These are phyloP conservation scores for Kuraishia hungarica DNA, from an alignment of 805 yeast species.

Conservation along the genomic window DNA sequence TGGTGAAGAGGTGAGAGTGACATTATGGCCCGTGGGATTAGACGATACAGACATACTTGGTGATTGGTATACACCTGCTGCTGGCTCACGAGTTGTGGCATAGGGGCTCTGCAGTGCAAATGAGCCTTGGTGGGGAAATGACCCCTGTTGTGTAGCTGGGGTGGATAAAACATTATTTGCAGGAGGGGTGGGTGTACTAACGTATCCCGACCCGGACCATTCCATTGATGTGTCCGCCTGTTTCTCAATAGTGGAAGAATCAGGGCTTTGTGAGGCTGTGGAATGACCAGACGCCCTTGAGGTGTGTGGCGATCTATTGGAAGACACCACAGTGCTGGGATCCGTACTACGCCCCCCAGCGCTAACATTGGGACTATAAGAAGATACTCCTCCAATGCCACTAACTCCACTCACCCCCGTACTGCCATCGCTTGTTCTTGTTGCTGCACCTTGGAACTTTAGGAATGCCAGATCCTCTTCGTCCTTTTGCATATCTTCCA, in stretches of 20 bases:
- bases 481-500: constrained; percentile 42
- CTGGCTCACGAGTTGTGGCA: not conserved
- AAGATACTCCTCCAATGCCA: too few species aligned
- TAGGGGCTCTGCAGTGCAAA: not conserved
- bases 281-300: not conserved
- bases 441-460: constrained; percentile 2
- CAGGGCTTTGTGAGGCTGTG: not conserved
- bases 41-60: not conserved
- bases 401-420: not conserved
- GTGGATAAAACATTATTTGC: not conserved
- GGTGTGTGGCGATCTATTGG: not conserved
- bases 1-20: not conserved
- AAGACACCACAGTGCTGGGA: not conserved
- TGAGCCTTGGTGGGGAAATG: too few species aligned
- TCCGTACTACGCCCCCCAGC: not conserved
- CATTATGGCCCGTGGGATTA: not conserved
- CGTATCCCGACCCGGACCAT: too few species aligned
- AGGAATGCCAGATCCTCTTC: constrained; percentile 9
- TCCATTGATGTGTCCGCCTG: not conserved
- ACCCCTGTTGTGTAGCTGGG: not conserved
- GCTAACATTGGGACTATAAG: not conserved
- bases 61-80: not conserved
- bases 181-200: too few species aligned
- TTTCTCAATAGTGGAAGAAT: not conserved
- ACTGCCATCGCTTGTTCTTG: not conserved